Base-by-base conservation (phyloP, 805 yeast species). In the Osmozyma mogii region DNA sequence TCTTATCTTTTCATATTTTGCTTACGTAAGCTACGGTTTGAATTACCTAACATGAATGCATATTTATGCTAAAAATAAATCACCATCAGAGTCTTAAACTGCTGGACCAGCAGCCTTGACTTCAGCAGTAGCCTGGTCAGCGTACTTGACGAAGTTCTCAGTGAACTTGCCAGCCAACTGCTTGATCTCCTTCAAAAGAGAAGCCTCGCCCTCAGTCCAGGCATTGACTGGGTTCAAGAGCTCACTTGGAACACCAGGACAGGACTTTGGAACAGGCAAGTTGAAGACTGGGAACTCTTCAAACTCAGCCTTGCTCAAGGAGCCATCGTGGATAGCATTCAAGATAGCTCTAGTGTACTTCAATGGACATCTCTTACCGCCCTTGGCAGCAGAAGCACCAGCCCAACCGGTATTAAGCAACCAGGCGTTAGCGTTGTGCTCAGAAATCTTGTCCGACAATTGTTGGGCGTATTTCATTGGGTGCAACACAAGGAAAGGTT, bases 351-450 rank as follows among this genome's bases (percentile, higher is more conserved):
- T 82, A 38, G 98, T 89, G 76, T 85, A 89, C 64, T 89, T 89
- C 63, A 89, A 75, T 36, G 97, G 89, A 68, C 97, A 89, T 68
- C 98, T 81, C 70, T 84, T 81, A 56, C 97, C 98, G 49, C 96
- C 97, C 57, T 77, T 72, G 32, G 84, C 69, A 44, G 84, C 94
- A 37, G 95, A 81, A 47, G 88, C 77, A 39, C 98, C 98, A 42
- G 88, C 84, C 98, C 98, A 89, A 41, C 98, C 98, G 44, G 98
- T 89, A 70, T 89, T 89, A 56, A 89, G 75, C 59, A 89, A 74
- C 95, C 96, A 89, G 34, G 98, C 97, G 52, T 75, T 74, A 30
- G 96, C 87, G 47, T 78, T 78, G 68, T 88, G 92, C 56, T 82
- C 56, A 32, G 81, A 62, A 71, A 89, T 92, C 74, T 88, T 89